Evolutionary conservation across 768 basidiomycete species (phyloP).

Genomic region (Podaxis sp.): DNA sequence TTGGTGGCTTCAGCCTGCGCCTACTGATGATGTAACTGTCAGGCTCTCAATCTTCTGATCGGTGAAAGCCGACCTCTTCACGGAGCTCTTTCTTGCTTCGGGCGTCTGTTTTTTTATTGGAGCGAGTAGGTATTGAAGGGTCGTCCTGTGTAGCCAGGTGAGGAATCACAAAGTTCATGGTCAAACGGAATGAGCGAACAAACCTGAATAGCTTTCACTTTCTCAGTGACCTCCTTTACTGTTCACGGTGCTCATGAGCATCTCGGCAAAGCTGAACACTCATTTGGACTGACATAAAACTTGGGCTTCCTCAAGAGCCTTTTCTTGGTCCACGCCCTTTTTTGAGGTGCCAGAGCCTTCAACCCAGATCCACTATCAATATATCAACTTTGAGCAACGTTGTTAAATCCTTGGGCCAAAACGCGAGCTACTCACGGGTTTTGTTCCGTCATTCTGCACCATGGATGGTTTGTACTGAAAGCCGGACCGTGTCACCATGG

Average conservation of each 20-base stretch:
- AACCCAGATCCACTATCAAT: conserved; percentile 68
- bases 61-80: conserved; percentile 48
- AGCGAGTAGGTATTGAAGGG: conserved; percentile 58
- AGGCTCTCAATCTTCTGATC: background rate
- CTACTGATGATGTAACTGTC: conserved; percentile 30
- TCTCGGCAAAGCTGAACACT: background rate
- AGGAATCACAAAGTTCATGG: background rate
- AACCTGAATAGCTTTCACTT: conserved; percentile 62
- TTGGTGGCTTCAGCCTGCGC: conserved; percentile 56
- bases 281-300: conserved; percentile 35
- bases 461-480: conserved; percentile 70
- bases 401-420: background rate
- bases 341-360: conserved; percentile 23
- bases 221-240: conserved; percentile 60
- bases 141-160: conserved; percentile 46
- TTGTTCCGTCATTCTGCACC: conserved; percentile 75
- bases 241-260: background rate
- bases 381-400: conserved; percentile 27
- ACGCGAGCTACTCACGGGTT: conserved; percentile 50
- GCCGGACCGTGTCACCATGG: conserved; percentile 4
- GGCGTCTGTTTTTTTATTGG: conserved; percentile 69
- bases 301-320: conserved; percentile 47
- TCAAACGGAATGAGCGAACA: conserved; percentile 2
- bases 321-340: conserved; percentile 20
- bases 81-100: conserved; percentile 76